Base-by-base conservation (phyloP, 306 rosid species). In the Comarum palustre region DNA sequence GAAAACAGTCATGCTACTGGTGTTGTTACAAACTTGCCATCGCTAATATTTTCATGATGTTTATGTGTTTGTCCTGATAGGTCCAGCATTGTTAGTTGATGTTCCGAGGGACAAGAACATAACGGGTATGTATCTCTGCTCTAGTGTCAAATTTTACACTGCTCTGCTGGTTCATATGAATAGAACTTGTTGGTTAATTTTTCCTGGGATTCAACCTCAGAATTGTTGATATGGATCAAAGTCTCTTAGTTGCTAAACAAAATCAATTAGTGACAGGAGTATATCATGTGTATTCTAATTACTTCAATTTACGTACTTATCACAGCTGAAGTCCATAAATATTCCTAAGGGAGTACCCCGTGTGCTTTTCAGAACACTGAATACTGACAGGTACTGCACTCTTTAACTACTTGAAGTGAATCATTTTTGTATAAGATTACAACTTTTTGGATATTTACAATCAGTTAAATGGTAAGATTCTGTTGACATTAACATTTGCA, bases 301-400 rank as follows among this genome's bases (percentile, higher is more conserved):
- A 2, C 29, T 15, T 17, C 59, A 3, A 3, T 34, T 12, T 0
- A 34, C 16, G 22, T 68, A 42, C 43, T 71, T 64, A 47, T 71
- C 66, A 6, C 87, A 90, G 98, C 94, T 73, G 96, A 91, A 86
- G 88, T 91, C 91, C 41, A 59, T 89, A 77, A 47, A 83, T 72
- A 89, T 91, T 72, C 96, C 98, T 2, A 85, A 62, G 66, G 97
- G 97, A 52, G 86, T 88, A 62, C 72, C 81, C 0, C 96, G 98
- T 36, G 98, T 90, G 73, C 88, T 90, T 57, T 93, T 93, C 83
- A 89, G 97, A 76, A 93, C 98, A 4, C 79, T 83, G 71, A 93
- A 93, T 63, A 93, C 98, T 19, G 97, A 91, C 86, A 89, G 90
- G 75, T 71, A 24, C 19, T 15, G 1, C 27, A 15, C 65, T 59